Evolutionary conservation across 257 asterid genomes (phyloP).

Genomic region (Nicotiana noctiflora): DNA sequence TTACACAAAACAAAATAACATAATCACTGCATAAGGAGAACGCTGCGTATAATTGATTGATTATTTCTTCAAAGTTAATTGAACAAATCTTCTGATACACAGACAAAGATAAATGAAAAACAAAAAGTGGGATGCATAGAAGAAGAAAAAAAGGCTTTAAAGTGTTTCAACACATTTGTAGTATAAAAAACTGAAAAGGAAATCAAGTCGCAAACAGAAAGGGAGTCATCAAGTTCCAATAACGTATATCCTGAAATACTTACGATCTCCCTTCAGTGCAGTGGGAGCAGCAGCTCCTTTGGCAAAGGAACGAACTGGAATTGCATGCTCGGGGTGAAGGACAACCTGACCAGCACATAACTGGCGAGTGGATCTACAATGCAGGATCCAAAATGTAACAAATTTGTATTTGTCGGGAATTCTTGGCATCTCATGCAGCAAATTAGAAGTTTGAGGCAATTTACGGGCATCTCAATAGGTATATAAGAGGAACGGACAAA

Average conservation of each 20-base stretch:
- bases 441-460: neutral
- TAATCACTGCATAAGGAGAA: neutral
- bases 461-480: neutral
- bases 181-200: neutral
- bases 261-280: conserved; percentile 19
- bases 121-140: neutral
- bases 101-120: neutral
- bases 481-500: neutral
- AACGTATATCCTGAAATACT: conserved; percentile 21
- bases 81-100: neutral
- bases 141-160: neutral
- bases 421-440: neutral
- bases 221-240: neutral
- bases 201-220: neutral
- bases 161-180: neutral
- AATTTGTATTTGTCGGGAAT: neutral
- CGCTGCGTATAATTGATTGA: neutral
- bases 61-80: neutral
- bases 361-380: too few species aligned
- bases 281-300: too few species aligned
- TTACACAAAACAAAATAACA: neutral
- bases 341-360: too few species aligned
- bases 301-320: too few species aligned
- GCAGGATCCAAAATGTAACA: neutral
- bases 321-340: too few species aligned